Evolutionary conservation across 176 grass and related monocot species (phyloP).

Genomic region (Triticum turgidum): DNA sequence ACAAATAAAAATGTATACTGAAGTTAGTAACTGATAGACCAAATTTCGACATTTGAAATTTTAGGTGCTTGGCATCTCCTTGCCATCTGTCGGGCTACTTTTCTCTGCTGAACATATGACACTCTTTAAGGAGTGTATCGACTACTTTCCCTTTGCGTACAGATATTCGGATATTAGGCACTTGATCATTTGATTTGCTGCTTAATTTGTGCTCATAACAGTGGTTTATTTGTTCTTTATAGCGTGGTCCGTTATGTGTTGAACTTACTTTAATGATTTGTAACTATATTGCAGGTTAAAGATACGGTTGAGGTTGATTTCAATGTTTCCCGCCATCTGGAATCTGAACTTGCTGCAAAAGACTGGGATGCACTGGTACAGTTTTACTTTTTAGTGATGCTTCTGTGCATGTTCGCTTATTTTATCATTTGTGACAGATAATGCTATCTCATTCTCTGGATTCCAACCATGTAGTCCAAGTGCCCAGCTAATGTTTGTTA

Average conservation of each 20-base stretch:
- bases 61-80: not conserved
- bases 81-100: conserved; percentile 1
- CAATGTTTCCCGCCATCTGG: conserved; percentile 86
- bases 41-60: not conserved
- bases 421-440: not conserved
- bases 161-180: conserved; percentile 22
- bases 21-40: not conserved
- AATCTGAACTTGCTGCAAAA: conserved; percentile 68
- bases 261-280: not conserved
- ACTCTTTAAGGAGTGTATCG: not conserved
- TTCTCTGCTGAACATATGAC: not conserved
- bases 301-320: conserved; percentile 96
- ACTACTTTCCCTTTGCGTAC: not conserved
- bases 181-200: not conserved
- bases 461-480: not conserved
- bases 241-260: not conserved
- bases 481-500: not conserved
- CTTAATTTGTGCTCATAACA: not conserved
- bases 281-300: conserved; percentile 67
- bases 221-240: not conserved
- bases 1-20: not conserved
- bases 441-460: conserved; percentile 9
- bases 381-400: conserved; percentile 18
- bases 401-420: conserved; percentile 1
- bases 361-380: conserved; percentile 75